Evolutionary conservation across 768 basidiomycete species (phyloP).

Genomic region (Rhizopogon rudus): DNA sequence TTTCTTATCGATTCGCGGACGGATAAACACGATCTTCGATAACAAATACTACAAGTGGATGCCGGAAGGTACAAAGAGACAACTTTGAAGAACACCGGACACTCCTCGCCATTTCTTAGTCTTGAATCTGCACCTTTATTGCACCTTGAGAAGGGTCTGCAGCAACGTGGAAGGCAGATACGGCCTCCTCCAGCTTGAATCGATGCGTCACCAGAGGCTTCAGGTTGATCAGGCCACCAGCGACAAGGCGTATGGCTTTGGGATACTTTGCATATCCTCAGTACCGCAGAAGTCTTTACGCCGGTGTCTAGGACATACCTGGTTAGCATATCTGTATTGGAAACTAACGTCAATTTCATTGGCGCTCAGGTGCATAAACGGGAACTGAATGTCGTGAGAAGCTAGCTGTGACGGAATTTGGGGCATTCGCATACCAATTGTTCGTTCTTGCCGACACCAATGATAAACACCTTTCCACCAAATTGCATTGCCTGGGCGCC

Average conservation of each 20-base stretch:
- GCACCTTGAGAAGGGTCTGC: conserved; percentile 63
- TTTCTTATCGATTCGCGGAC: not conserved
- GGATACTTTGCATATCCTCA: conserved; percentile 48
- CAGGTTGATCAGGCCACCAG: conserved; percentile 64
- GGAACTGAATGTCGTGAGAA: conserved; percentile 38
- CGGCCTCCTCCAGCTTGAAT: conserved; percentile 66
- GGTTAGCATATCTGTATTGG: conserved; percentile 67
- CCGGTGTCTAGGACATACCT: conserved; percentile 25
- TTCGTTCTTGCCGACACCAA: conserved; percentile 65
- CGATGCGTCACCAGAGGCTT: conserved; percentile 79
- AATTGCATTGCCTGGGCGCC: conserved; percentile 50
- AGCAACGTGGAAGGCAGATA: conserved; percentile 74
- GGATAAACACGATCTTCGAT: not conserved
- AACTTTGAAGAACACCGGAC: not conserved
- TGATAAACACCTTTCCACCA: conserved; percentile 65
- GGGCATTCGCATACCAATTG: conserved; percentile 34
- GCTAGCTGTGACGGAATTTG: not conserved
- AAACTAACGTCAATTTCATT: conserved; percentile 68
- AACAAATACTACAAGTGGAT: not conserved
- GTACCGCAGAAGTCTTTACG: not conserved
- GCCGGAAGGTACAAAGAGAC: not conserved
- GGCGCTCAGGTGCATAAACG: conserved; percentile 68
- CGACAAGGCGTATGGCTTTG: conserved; percentile 79
- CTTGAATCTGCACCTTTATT: conserved; percentile 64
- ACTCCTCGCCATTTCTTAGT: conserved; percentile 24